phyloP scores from a whole-genome alignment of 1,284 basidiomycete species.

The Flammula alnicola region DNA sequence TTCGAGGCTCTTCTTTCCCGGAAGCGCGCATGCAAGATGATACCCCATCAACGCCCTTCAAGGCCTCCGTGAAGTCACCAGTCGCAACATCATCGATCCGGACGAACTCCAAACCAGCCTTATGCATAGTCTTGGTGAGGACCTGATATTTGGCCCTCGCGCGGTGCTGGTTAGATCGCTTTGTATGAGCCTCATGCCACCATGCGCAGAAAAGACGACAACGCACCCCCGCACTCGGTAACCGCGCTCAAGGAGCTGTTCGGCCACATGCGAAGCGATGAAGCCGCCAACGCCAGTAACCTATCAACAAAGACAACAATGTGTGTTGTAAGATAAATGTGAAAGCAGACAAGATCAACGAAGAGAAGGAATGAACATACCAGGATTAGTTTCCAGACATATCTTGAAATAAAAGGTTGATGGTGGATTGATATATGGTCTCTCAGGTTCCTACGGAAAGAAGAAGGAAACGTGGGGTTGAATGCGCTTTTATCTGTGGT shows the following conservation, averaged over 20 bases:
- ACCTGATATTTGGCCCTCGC: conserved; percentile 22
- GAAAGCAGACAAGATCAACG: no score
- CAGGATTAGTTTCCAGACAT: no score
- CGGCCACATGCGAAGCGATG: conserved; percentile 28
- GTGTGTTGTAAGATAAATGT: background rate
- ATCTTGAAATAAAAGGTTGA: no score
- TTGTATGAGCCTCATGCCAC: background rate
- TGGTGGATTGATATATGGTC: no score
- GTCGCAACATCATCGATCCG: conserved; percentile 35
- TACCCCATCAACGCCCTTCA: conserved; percentile 37
- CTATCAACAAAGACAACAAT: conserved; percentile 13
- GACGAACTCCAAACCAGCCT: conserved; percentile 34
- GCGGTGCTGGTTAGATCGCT: no score
- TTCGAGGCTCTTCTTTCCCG: conserved; percentile 30
- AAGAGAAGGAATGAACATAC: no score
- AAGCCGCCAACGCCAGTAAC: conserved; percentile 35
- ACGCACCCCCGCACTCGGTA: conserved; percentile 27
- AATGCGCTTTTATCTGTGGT: no score
- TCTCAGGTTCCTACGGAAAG: no score
- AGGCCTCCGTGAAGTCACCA: conserved; percentile 31
- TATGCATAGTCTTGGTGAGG: conserved; percentile 20
- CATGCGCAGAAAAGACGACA: background rate
- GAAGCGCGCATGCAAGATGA: conserved; percentile 37
- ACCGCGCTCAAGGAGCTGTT: conserved; percentile 24
- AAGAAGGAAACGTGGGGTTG: no score